These are phyloP conservation scores for Strigomonas culicis DNA, from an alignment of 208 protist species.

Conservation along the genomic window DNA sequence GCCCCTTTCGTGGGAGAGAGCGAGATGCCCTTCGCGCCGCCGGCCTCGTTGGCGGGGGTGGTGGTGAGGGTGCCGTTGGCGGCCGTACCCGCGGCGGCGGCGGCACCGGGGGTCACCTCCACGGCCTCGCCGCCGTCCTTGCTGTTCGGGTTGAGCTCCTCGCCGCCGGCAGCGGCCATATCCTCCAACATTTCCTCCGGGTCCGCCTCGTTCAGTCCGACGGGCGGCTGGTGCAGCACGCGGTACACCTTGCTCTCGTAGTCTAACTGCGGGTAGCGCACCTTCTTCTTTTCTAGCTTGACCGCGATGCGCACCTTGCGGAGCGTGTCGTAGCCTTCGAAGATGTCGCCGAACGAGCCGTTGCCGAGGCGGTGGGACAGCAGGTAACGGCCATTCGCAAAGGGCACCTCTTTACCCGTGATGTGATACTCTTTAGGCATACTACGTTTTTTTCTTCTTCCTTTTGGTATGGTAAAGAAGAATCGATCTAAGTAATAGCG, in stretches of 20 bases:
- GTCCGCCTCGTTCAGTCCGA: conserved; percentile 31
- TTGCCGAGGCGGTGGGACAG: conserved; percentile 87
- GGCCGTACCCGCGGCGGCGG: neutral
- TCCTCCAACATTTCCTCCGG: conserved; percentile 18
- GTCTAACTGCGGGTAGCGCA: conserved; percentile 94
- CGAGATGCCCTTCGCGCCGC: neutral
- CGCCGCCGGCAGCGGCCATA: conserved; percentile 4
- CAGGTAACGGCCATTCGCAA: conserved; percentile 54
- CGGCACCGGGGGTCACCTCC: neutral
- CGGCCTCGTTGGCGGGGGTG: too few species aligned
- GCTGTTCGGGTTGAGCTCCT: conserved; percentile 6
- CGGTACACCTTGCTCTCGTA: conserved; percentile 95
- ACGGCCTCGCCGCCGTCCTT: neutral
- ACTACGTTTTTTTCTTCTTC: neutral
- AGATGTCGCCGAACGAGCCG: conserved; percentile 99
- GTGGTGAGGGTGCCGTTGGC: neutral
- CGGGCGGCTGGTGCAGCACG: conserved; percentile 59
- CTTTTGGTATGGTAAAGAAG: neutral
- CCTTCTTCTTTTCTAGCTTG: conserved; percentile 89
- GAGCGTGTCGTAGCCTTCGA: conserved; percentile 81
- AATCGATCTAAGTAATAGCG: too few species aligned
- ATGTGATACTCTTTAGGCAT: conserved; percentile 13
- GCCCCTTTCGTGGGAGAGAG: neutral
- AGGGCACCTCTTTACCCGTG: conserved; percentile 40
- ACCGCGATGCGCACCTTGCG: conserved; percentile 50